Evolutionary conservation across 2,329 filamentous ascomycete genomes (phyloP).

Genomic region (Bipolaris oryzae): DNA sequence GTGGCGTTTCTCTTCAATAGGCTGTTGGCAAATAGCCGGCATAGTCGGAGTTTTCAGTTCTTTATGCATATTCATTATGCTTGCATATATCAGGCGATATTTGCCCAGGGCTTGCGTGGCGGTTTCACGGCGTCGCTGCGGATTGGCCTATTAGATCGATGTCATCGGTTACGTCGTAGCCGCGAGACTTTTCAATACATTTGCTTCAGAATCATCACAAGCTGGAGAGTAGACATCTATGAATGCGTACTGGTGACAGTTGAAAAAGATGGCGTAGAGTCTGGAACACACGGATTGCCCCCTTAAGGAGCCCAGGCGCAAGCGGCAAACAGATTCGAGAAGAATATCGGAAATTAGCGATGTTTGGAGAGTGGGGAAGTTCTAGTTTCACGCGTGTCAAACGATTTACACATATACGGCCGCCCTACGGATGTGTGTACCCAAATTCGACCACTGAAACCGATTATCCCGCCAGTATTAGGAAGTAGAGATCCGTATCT

Average conservation of each 20-base stretch:
- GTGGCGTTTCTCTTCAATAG: not conserved
- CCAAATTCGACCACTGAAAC: not conserved
- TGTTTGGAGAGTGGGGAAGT: not conserved
- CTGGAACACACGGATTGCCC: not conserved
- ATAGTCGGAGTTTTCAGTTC: constrained; percentile 8
- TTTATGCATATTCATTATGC: constrained; percentile 12
- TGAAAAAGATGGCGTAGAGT: not conserved
- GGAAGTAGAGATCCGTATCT: not conserved
- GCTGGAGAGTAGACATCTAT: not conserved
- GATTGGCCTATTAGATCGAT: not conserved
- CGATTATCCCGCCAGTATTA: not conserved
- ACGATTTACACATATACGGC: not conserved
- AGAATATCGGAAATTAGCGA: not conserved
- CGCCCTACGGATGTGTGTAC: not conserved
- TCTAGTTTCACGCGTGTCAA: not conserved
- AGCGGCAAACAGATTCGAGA: not conserved
- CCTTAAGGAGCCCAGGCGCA: not conserved
- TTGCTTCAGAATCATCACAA: not conserved
- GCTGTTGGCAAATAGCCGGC: not conserved
- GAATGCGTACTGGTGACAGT: not conserved
- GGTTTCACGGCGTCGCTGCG: constrained; percentile 9
- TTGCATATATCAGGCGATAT: constrained; percentile 4
- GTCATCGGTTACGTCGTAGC: not conserved
- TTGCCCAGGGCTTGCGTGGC: constrained; percentile 3
- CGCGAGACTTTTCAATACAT: not conserved